Base-by-base conservation (phyloP, 2,329 filamentous ascomycete species). In the Pseudocercospora crystallina region DNA sequence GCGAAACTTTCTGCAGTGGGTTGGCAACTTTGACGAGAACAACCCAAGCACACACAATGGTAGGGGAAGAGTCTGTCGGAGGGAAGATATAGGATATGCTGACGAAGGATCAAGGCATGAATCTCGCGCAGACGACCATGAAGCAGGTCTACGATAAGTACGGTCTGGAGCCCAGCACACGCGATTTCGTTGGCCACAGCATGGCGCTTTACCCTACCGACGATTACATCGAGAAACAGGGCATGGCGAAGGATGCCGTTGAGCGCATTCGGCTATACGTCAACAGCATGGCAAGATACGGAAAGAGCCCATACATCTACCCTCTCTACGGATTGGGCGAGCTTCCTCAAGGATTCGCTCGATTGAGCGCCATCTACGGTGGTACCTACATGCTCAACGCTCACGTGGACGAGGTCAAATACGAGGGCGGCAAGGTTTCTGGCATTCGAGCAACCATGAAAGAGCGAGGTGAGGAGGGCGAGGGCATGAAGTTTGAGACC, bases 321-420 rank as follows among this genome's bases (percentile, higher is more conserved):
- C 95, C 94, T 42, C 85, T 97, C 30, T 99, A 99, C 76, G 94
- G 94, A 56, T 84, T 99, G 43, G 94, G 89, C 70, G 94, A 99
- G 78, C 86, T 99, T 49, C 95, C 94, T 32, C 94, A 99, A 76
- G 92, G 92, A 53, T 99, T 99, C 67, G 94, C 94, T 58, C 91
- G 94, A 72, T 83, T 99, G 47, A 96, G 91, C 35, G 94, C 94
- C 71, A 97, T 99, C 74, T 97, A 99, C 70, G 94, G 94, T 60
- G 94, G 94, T 63, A 99, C 94, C 43, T 99, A 99, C 77, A 99
- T 99, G 91, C 86, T 99, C 67, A 97, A 97, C 80, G 95, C 94
- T 62, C 84, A 85, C 62, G 82, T 99, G 49, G 88, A 97, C 58
- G 94, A 99, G 78, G 77, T 99, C 60, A 73, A 87, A 55, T 95